A percentile compares a stretch with the other conserved stretches of the same genome.
Evolutionary conservation across 2,329 filamentous ascomycete species (phyloP).

Genomic region (Ampelomyces quisqualis): DNA sequence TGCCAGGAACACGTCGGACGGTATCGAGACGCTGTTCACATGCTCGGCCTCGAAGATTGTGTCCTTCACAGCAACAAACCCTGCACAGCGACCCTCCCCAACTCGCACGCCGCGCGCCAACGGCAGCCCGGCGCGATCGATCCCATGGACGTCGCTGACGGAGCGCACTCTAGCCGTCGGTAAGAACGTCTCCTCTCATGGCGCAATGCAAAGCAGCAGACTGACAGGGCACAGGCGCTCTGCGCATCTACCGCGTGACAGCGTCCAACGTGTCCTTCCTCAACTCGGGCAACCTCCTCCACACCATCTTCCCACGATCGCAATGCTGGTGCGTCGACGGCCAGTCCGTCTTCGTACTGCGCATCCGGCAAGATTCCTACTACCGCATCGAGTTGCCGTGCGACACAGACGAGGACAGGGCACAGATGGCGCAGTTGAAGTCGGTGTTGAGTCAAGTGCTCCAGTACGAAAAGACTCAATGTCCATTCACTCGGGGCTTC

Average conservation of each 20-base stretch:
- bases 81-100: slow-evolving; percentile 40
- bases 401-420: slow-evolving; percentile 62
- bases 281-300: slow-evolving; percentile 78
- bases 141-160: slow-evolving; percentile 72
- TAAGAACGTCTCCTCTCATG: slow-evolving; percentile 43
- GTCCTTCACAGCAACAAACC: slow-evolving; percentile 54
- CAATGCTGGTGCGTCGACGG: slow-evolving; percentile 94
- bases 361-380: slow-evolving; percentile 79
- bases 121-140: slow-evolving; percentile 59
- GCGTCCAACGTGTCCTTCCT: slow-evolving; percentile 80
- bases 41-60: slow-evolving; percentile 73
- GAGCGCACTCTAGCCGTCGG: slow-evolving; percentile 80
- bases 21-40: slow-evolving; percentile 70
- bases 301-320: slow-evolving; percentile 84
- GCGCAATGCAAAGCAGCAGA: background rate
- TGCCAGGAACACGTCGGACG: slow-evolving; percentile 45
- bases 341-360: slow-evolving; percentile 79
- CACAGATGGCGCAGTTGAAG: slow-evolving; percentile 67
- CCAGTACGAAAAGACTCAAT: slow-evolving; percentile 83
- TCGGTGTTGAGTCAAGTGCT: slow-evolving; percentile 70
- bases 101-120: slow-evolving; percentile 21
- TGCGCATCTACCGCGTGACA: slow-evolving; percentile 82
- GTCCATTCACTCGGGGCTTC: slow-evolving; percentile 79
- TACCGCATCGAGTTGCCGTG: slow-evolving; percentile 86
- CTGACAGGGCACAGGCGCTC: slow-evolving; percentile 55